Percentiles rank a stretch among this genome's conserved stretches.
phyloP scores from a whole-genome alignment of 768 basidiomycete genomes.

The Leccinum sublutescens region DNA sequence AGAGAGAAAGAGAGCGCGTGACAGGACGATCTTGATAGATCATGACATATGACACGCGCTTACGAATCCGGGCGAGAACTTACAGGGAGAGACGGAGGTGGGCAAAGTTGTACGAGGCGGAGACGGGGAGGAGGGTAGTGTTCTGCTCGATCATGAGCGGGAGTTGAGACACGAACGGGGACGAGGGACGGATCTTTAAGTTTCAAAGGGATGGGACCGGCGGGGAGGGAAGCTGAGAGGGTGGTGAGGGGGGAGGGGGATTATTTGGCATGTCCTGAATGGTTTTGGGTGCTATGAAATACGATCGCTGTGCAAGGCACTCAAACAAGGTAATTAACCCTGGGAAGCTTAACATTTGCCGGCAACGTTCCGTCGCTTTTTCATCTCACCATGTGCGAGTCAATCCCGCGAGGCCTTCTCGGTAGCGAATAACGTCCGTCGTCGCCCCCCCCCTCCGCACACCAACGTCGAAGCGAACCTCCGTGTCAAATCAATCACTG shows the following conservation, averaged over 20 bases:
- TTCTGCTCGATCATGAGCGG: constrained; percentile 59
- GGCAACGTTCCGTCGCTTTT: constrained; percentile 29
- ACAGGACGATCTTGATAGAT: constrained; percentile 33
- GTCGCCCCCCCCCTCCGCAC: background rate
- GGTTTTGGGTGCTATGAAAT: constrained; percentile 26
- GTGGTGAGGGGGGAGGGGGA: constrained; percentile 6
- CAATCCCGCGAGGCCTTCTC: constrained; percentile 33
- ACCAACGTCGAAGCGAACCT: constrained; percentile 23
- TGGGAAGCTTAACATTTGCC: constrained; percentile 37
- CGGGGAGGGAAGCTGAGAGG: constrained; percentile 10
- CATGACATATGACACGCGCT: constrained; percentile 31
- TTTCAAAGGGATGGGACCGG: constrained; percentile 9
- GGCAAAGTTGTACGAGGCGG: constrained; percentile 56
- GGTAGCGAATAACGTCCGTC: constrained; percentile 37
- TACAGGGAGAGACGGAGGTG: constrained; percentile 63
- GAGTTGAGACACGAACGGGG: background rate
- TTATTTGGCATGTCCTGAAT: background rate
- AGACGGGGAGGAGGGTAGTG: constrained; percentile 40
- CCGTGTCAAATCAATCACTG: constrained; percentile 9
- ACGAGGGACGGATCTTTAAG: constrained; percentile 16
- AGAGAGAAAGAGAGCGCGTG: constrained; percentile 11
- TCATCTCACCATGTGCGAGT: constrained; percentile 30
- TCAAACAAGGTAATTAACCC: constrained; percentile 29
- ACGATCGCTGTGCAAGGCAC: constrained; percentile 37
- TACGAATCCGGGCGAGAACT: constrained; percentile 29